Evolutionary conservation across 129 eudicot species (phyloP), one percentile per base, ranked within the genome.

Genomic region (Tagetes patula): DNA sequence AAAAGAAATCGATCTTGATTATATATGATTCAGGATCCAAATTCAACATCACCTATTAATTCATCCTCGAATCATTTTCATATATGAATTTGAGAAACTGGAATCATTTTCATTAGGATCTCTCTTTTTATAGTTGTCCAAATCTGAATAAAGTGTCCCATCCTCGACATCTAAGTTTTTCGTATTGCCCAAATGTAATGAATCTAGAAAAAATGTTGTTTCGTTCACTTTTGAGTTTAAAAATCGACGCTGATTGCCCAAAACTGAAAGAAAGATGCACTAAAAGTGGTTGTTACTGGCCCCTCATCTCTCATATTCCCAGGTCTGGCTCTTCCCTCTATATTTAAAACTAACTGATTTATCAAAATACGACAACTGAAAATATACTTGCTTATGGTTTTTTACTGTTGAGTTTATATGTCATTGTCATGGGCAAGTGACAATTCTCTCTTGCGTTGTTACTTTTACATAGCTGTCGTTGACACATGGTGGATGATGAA

Each of bases 231-330:
- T 42, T 42, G 56, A 20, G 52, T 12, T 63, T 76, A 11, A 2
- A 1, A 11, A 55, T 76, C 7, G 0, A 0, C 0, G 0, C 0
- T 1, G 6, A 8, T 3, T 55, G 75, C 43, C 61, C 75, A 68
- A 46, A 68, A 4, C 34, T 69, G 62, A 14, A 67, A 12, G 74
- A 67, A 41, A 76, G 49, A 42, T 36, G 8, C 41, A 54, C 62
- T 4, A 33, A 56, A 52, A 38, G 30, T 33, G 75, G 75, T 1
- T 1, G 13, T 8, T 32, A 68, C 62, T 58, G 81, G 50, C 69
- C 50, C 48, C 45, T 39, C 20, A 36, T 76, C 50, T 59, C 65
- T 7, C 41, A 59, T 10, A 59, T 59, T 41, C 65, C 65, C 0
- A 30, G 38, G 63, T 56, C 63, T 59, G 14, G 3, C 6, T 59